phyloP scores from a whole-genome alignment of 148 eudicot species.

The Rhododendron henanense region DNA sequence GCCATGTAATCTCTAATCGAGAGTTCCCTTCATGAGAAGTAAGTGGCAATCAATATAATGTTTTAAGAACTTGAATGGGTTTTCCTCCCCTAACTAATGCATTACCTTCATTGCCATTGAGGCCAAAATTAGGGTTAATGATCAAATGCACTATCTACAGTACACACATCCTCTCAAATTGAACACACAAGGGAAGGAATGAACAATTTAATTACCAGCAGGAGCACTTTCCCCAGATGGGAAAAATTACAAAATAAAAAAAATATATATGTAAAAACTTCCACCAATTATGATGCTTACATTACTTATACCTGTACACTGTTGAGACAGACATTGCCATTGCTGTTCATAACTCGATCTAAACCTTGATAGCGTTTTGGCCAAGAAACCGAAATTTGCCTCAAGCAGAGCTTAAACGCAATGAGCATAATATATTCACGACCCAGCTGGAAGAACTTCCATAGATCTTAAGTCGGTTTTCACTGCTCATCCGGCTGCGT shows the following conservation, averaged over 20 bases:
- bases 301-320: not conserved
- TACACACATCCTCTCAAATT: not conserved
- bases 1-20: too few relatives aligned
- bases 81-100: not conserved
- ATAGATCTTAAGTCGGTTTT: not conserved
- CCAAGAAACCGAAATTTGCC: not conserved
- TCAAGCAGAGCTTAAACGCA: not conserved
- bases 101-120: not conserved
- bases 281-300: not conserved
- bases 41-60: not conserved
- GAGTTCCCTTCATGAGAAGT: not conserved
- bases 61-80: not conserved
- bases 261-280: not conserved
- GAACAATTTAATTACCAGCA: not conserved
- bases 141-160: not conserved
- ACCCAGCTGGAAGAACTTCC: not conserved
- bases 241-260: not conserved
- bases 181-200: not conserved
- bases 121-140: not conserved
- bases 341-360: not conserved
- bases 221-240: not conserved
- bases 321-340: not conserved
- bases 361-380: not conserved
- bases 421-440: not conserved
- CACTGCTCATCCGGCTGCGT: conserved; percentile 30